A percentile compares a stretch with the other conserved stretches of the same genome.
Conservation (phyloP, 2,329 filamentous ascomycete species). For the Parastagonospora nodorum region DNA sequence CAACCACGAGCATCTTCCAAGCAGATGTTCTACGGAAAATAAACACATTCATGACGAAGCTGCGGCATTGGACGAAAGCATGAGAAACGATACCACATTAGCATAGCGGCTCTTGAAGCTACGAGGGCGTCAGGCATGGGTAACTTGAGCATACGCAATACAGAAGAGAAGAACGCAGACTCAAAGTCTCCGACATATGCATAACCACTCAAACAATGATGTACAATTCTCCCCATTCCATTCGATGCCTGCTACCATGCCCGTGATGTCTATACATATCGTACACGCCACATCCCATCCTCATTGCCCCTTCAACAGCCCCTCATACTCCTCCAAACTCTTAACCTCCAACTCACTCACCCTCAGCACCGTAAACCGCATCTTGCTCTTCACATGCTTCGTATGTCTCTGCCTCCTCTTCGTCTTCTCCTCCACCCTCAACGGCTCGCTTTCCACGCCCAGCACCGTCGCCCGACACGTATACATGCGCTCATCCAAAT, state of each 20-base stretch:
- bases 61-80: no score
- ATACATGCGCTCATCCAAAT: conserved; percentile 81
- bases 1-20: neutral
- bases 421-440: conserved; percentile 61
- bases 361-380: conserved; percentile 82
- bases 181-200: neutral
- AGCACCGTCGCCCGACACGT: conserved; percentile 85
- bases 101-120: no score
- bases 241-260: neutral
- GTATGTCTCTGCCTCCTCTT: conserved; percentile 69
- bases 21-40: no score
- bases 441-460: conserved; percentile 75
- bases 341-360: conserved; percentile 80
- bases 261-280: neutral
- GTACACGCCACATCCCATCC: neutral
- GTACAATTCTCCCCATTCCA: neutral
- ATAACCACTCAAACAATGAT: neutral
- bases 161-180: neutral
- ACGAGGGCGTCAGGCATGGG: no score
- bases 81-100: no score
- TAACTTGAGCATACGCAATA: no score
- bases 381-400: conserved; percentile 85
- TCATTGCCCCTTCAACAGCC: conserved; percentile 30
- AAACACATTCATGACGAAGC: no score
- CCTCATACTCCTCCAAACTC: conserved; percentile 59